Evolutionary conservation across 768 basidiomycete species (phyloP), one percentile per base, ranked within the genome.

Genomic region (Vararia minispora): DNA sequence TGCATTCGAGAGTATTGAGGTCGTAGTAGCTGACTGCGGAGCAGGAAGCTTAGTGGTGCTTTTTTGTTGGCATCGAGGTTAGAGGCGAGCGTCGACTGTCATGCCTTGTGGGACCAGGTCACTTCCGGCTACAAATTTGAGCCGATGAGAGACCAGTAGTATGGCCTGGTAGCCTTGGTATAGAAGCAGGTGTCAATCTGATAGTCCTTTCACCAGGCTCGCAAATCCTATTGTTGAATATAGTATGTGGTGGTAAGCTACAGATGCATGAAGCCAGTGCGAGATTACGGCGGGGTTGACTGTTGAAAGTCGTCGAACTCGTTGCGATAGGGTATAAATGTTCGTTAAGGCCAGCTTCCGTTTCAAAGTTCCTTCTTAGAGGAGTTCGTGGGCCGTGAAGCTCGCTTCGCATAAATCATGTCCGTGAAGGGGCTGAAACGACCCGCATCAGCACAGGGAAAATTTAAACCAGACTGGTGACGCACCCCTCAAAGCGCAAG

Each of bases 401-500:
- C 67, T 16, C 76, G 73, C 35, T 68, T 73, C 24, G 75, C 63
- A 54, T 87, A 87, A 42, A 87, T 87, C 79, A 76, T 82, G 58
- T 79, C 74, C 23, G 83, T 87, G 63, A 86, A 86, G 0, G 83
- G 83, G 11, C 77, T 80, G 28, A 17, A 1, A 38, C 11, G 9
- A 25, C 6, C 16, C 17, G 10, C 25, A 39, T 32, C 0, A 39
- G 48, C 20, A 44, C 41, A 30, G 26, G 38, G 34, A 28, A 23
- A 45, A 17, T 3, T 31, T 5, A n/a, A 11, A 31, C 26, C 27
- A 31, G 16, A n/a, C n/a, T n/a, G n/a, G n/a, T n/a, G 5, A 65
- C 85, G 31, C 53, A 94, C 88, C 90, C 90, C 65, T 99, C 95
- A 55, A 72, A 97, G 20, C 68, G 70, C 34, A 97, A 68, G 3